Base-by-base conservation (phyloP, 768 basidiomycete genomes). In the Phaeolepiota aurea region DNA sequence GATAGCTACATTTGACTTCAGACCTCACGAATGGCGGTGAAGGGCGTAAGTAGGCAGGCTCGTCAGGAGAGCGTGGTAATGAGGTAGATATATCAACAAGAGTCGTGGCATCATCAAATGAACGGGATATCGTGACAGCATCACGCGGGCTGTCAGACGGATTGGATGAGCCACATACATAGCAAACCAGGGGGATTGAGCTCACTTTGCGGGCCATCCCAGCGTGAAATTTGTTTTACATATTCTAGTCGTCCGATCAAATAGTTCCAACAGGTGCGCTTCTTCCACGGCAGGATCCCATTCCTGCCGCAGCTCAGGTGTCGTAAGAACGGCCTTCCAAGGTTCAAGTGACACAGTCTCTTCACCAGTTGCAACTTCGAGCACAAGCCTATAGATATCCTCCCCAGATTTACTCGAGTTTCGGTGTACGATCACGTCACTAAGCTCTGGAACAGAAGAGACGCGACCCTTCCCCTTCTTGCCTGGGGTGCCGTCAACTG, bases 131-230 rank as follows among this genome's bases (percentile, higher is more conserved):
- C 12, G 90, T 94, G 32, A 99, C 84, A 11, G 91, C 81, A 53
- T 99, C 94, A 49, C 94, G 72, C 3, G 94, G 94, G 55, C 89
- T 94, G 44, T n/a, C n/a, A n/a, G n/a, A n/a, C n/a, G n/a, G n/a
- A n/a, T n/a, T n/a, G n/a, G n/a, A n/a, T n/a, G n/a, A n/a, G n/a
- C n/a, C n/a, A n/a, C n/a, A n/a, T n/a, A n/a, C 25, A 18, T 28
- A 16, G 38, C 13, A 16, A 12, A 25, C 46, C 15, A 45, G 22
- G 16, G 30, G 3, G 37, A 42, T 10, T 32, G 22, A 28, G 73
- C 89, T 53, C 55, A 94, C 92, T 84, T 92, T 42, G 91, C 92
- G 42, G 94, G 94, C 94, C 94, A 99, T 1, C 94, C 94, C 7
- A 99, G 63, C 4, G 82, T 81, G 56, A 89, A 97, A 47, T 90